Percentiles rank a stretch among this genome's conserved stretches.
Evolutionary conservation across 192 early-diverging fungal genomes (phyloP).

Genomic region (Pilobolus umbonatus): DNA sequence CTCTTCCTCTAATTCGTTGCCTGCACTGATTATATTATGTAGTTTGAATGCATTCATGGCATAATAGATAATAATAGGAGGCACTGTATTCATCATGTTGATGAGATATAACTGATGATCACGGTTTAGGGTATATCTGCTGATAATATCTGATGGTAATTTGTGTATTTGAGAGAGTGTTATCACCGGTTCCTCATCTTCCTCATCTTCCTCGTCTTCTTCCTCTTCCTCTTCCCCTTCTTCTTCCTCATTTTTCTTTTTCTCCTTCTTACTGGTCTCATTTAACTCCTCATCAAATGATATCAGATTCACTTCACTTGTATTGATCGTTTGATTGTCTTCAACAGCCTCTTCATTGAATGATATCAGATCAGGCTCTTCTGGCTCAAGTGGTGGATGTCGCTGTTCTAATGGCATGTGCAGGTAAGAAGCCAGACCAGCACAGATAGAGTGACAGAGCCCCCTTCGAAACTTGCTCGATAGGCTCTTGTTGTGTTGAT

Average conservation of each 20-base stretch:
- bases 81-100: conserved; percentile 3
- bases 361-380: conserved; percentile 21
- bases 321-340: neutral
- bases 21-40: neutral
- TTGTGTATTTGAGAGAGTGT: conserved; percentile 7
- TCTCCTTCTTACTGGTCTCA: neutral
- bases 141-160: conserved; percentile 1
- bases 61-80: conserved; percentile 19
- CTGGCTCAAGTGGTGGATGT: neutral
- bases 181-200: conserved; percentile 7
- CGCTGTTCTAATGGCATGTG: neutral
- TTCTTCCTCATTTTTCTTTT: neutral
- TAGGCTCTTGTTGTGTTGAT: conserved; percentile 16
- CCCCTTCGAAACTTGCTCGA: conserved; percentile 18
- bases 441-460: neutral
- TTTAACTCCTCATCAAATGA: conserved; percentile 5
- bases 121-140: conserved; percentile 1
- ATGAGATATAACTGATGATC: conserved; percentile 12
- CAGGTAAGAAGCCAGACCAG: conserved; percentile 15
- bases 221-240: conserved; percentile 3
- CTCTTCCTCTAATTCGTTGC: conserved; percentile 11
- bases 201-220: neutral
- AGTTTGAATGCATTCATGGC: conserved; percentile 19
- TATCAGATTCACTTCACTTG: conserved; percentile 11
- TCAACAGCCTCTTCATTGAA: neutral